Conservation (phyloP, 2,329 filamentous ascomycete species). For the Neonectria neomacrospora region DNA sequence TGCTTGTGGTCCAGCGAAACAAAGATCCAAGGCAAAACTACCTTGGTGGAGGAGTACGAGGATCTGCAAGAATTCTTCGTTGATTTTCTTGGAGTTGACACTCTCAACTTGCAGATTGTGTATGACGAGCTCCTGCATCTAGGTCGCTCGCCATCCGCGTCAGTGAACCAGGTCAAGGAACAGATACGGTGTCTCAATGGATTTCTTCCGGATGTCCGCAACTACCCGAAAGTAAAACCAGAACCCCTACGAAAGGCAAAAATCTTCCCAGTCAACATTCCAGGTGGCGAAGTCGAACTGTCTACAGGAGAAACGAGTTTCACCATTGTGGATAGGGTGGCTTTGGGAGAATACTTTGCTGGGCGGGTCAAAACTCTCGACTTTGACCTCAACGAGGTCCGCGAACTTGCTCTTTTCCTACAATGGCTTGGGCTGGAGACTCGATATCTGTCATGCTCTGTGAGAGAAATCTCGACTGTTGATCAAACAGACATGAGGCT, state of each 20-base stretch:
- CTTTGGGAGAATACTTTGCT: background rate
- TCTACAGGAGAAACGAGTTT: background rate
- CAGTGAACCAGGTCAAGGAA: background rate
- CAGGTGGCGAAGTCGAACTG: background rate
- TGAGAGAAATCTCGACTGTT: background rate
- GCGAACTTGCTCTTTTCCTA: background rate
- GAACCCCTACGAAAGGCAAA: background rate
- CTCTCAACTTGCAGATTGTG: constrained; percentile 2
- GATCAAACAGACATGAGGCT: constrained; percentile 1
- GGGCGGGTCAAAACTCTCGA: constrained; percentile 2
- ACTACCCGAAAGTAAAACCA: background rate
- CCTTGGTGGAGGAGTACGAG: constrained; percentile 1
- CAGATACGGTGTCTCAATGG: background rate
- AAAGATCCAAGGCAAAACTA: background rate
- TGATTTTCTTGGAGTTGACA: constrained; percentile 11
- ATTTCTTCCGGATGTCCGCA: background rate
- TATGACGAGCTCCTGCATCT: constrained; percentile 1
- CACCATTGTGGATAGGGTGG: background rate
- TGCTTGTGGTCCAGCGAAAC: constrained; percentile 18
- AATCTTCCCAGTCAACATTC: constrained; percentile 2
- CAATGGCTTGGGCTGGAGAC: background rate
- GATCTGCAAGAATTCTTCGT: constrained; percentile 12
- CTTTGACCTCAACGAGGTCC: background rate
- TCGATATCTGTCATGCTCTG: background rate
- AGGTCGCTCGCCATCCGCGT: background rate